Conservation (phyloP, 495 filamentous ascomycete genomes). For the Aspergillus steynii region DNA sequence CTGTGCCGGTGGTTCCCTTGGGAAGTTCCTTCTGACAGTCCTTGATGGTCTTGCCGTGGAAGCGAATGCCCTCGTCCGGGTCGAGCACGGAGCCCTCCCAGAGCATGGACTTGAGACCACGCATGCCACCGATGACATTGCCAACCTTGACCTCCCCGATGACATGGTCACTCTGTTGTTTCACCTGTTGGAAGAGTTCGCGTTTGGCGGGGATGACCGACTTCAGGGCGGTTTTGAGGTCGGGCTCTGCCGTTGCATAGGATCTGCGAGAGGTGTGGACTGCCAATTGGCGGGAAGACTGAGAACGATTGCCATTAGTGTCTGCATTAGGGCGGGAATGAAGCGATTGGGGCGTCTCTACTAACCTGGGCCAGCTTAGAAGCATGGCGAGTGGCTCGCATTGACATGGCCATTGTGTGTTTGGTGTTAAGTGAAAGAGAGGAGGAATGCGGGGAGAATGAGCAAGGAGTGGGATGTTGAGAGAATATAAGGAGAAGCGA, state of each 20-base stretch:
- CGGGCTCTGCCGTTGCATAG: conserved; percentile 70
- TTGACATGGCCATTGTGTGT: conserved; percentile 33
- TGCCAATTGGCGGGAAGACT: conserved; percentile 29
- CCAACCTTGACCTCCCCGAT: conserved; percentile 94
- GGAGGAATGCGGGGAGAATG: conserved; percentile 11
- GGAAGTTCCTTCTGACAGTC: conserved; percentile 93
- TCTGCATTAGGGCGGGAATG: background rate
- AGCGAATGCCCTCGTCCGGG: conserved; percentile 94
- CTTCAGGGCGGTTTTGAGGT: conserved; percentile 82
- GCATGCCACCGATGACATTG: conserved; percentile 94
- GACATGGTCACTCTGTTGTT: conserved; percentile 75
- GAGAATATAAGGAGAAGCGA: conserved; percentile 11
- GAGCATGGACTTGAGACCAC: conserved; percentile 94
- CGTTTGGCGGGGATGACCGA: conserved; percentile 87
- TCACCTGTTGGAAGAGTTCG: conserved; percentile 88
- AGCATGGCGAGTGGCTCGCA: conserved; percentile 43
- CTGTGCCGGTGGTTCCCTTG: conserved; percentile 89
- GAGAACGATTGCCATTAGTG: conserved; percentile 3
- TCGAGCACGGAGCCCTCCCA: conserved; percentile 99
- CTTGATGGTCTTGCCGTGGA: conserved; percentile 97
- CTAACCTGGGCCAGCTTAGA: conserved; percentile 40
- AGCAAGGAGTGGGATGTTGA: conserved; percentile 26
- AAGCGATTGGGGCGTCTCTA: background rate
- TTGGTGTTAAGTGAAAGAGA: conserved; percentile 17
- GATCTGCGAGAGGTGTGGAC: conserved; percentile 28